These are phyloP conservation scores for Leccinum variicolor DNA, from an alignment of 768 basidiomycete species.

Conservation along the genomic window DNA sequence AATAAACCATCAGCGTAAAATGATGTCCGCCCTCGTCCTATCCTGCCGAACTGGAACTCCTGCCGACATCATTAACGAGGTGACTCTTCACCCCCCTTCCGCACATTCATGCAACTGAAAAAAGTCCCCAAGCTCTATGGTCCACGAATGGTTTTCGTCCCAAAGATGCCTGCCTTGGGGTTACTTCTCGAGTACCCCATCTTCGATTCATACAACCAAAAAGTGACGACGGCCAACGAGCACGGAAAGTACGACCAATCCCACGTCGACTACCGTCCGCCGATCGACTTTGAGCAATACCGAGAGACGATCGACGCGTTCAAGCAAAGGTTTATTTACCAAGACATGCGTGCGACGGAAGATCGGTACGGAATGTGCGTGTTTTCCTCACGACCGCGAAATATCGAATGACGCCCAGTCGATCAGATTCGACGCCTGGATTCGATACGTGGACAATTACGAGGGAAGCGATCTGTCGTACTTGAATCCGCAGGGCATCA, in stretches of 20 bases:
- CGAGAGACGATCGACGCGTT: constrained; percentile 71
- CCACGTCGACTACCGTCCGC: constrained; percentile 62
- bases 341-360: constrained; percentile 83
- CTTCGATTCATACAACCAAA: constrained; percentile 73
- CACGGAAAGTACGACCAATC: constrained; percentile 43
- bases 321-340: constrained; percentile 84
- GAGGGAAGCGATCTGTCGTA: constrained; percentile 75
- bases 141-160: constrained; percentile 73
- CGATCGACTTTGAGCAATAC: constrained; percentile 70
- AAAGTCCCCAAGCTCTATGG: constrained; percentile 61
- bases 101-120: neutral
- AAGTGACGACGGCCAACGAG: constrained; percentile 42
- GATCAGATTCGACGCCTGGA: constrained; percentile 79
- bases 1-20: constrained; percentile 72
- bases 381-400: neutral
- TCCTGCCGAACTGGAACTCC: constrained; percentile 75
- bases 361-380: constrained; percentile 73
- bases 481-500: constrained; percentile 71
- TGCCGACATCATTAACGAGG: constrained; percentile 69
- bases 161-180: constrained; percentile 95
- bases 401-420: neutral
- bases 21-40: constrained; percentile 88
- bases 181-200: constrained; percentile 86
- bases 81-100: constrained; percentile 20
- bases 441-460: constrained; percentile 72